Conservation (phyloP, 2,329 filamentous ascomycete species). For the Fonsecaea multimorphosa region DNA sequence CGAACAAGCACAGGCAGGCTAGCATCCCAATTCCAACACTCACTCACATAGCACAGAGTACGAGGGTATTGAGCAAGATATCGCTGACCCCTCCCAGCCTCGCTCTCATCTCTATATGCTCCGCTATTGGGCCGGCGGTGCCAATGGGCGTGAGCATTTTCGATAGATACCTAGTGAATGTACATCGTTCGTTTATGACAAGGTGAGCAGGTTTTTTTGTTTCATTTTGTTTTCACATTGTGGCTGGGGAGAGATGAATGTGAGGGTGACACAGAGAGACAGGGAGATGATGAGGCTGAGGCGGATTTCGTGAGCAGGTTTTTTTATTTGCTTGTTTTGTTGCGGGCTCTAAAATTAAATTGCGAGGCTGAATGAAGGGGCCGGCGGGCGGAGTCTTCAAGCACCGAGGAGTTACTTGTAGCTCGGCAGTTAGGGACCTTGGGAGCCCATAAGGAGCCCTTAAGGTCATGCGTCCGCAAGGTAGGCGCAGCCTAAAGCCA, state of each 20-base stretch:
- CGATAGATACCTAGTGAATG: background rate
- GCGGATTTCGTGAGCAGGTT: background rate
- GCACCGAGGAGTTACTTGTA: too few species aligned
- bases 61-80: background rate
- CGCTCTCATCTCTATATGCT: background rate
- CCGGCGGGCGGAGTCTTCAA: background rate
- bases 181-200: background rate
- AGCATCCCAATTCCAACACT: background rate
- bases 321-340: too few species aligned
- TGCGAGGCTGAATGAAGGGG: background rate
- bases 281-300: background rate
- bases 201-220: slow-evolving; percentile 5
- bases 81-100: background rate
- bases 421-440: background rate
- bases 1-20: background rate
- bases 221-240: background rate
- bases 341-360: background rate
- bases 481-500: too few species aligned
- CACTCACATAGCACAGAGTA: background rate
- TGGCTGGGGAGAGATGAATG: background rate
- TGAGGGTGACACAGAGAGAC: background rate
- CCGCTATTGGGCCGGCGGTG: background rate
- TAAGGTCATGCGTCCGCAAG: too few species aligned
- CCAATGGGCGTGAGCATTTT: too few species aligned
- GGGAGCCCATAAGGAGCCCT: too few species aligned